Evolutionary conservation across 805 yeast genomes (phyloP), one percentile per base, ranked within the genome.

Genomic region (Isabelozyma gotoi): DNA sequence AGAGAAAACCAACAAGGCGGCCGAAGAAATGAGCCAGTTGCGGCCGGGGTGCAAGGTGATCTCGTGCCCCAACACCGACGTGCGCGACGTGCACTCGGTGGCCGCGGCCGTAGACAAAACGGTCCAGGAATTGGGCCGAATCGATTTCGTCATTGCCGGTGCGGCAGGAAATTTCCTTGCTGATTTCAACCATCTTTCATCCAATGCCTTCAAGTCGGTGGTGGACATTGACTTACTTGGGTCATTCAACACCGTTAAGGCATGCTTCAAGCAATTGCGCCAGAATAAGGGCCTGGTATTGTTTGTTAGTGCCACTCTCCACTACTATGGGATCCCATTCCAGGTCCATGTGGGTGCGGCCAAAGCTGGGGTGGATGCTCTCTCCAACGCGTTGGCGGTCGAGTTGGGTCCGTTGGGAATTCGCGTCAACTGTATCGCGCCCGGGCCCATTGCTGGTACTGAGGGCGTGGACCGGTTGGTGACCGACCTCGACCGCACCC

Each of bases 281-380:
- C 61, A 63, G 53, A 67, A 58, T 47, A 68, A 67, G 52, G 76
- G 76, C 16, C 65, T 82, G 2, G 72, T 88, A 19, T 44, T 71
- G 11, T 68, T 71, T 47, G 73, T 70, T 16, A 63, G 71, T 48
- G 74, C 76, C 5, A 68, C 75, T 1, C 61, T 71, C 42, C 76
- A 71, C 50, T 67, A 68, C 55, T 71, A 68, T 49, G 76, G 74
- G 5, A 61, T 71, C 21, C 75, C 75, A 3, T 68, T 71, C 67
- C 97, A 91, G 65, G 59, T 82, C 11, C 97, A 91, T 57, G 96
- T 90, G 2, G 85, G 89, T 4, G 97, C 97, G 0, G 97, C 97
- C 2, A 91, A 90, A 65, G 96, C 97, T 2, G 98, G 96, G n/a
- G 78, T 91, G 21, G 98, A 91, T 61, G 94, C 96, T 2, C 71